Percentiles rank a stretch among this genome's conserved stretches.
phyloP scores from a whole-genome alignment of 148 eudicot genomes.

The Bassia scoparia region DNA sequence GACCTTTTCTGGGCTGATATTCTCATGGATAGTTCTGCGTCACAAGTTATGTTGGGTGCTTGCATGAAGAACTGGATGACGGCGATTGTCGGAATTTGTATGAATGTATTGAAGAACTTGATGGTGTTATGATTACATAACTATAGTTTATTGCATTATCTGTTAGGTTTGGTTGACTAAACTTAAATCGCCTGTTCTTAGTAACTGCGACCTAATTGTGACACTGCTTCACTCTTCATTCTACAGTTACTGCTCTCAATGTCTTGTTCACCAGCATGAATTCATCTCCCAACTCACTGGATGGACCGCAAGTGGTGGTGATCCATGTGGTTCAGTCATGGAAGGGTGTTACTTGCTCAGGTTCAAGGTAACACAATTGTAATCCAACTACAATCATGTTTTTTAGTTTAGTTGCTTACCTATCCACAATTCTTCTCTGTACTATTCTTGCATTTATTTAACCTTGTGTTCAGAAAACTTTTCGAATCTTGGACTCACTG shows the following conservation, averaged over 20 bases:
- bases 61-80: too few species aligned
- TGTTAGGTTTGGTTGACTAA: too few species aligned
- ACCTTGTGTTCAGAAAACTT: slow-evolving; percentile 50
- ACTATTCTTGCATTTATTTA: slow-evolving; percentile 17
- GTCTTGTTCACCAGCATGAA: slow-evolving; percentile 63
- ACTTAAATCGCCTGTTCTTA: neutral
- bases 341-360: slow-evolving; percentile 86
- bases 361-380: slow-evolving; percentile 77
- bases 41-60: too few species aligned
- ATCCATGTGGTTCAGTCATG: slow-evolving; percentile 90
- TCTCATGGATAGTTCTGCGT: neutral
- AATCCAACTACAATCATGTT: slow-evolving; percentile 1
- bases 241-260: slow-evolving; percentile 64
- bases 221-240: slow-evolving; percentile 15
- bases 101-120: neutral
- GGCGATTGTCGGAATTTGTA: too few species aligned
- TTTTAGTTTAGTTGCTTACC: neutral
- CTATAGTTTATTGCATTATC: neutral
- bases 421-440: slow-evolving; percentile 10
- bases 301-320: slow-evolving; percentile 71
- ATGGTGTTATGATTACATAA: neutral
- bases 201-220: neutral
- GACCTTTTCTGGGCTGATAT: neutral
- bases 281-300: slow-evolving; percentile 69
- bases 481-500: slow-evolving; percentile 65